These are phyloP conservation scores for Myrica gale DNA, from an alignment of 306 rosid genomes.

Conservation along the genomic window DNA sequence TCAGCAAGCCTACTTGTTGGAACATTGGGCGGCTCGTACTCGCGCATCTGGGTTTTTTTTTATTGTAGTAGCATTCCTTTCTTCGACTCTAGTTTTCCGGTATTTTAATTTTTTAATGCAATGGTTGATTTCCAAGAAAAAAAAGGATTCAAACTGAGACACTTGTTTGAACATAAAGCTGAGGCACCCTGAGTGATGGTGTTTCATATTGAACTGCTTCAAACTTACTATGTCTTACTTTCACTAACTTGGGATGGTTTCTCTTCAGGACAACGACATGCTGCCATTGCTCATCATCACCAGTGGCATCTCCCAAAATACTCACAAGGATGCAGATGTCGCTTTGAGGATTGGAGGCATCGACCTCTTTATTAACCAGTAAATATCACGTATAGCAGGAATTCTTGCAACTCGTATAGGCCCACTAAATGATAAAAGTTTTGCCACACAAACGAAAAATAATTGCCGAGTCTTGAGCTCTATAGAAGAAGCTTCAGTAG, in stretches of 20 bases:
- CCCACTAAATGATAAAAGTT: conserved; percentile 1
- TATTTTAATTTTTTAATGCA: too few relatives aligned
- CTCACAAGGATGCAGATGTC: conserved; percentile 14
- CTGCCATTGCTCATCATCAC: conserved; percentile 6
- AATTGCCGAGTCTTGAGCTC: conserved; percentile 9
- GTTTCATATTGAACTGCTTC: not conserved
- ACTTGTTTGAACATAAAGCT: too few relatives aligned
- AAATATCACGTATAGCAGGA: not conserved
- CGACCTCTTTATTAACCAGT: conserved; percentile 18
- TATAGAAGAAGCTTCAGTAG: conserved; percentile 1
- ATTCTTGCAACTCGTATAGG: not conserved
- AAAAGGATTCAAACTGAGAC: not conserved
- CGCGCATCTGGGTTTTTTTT: too few relatives aligned
- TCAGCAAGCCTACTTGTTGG: too few relatives aligned
- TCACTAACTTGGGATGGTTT: conserved; percentile 10
- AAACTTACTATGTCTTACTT: not conserved
- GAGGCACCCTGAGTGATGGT: too few relatives aligned
- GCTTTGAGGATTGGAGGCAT: conserved; percentile 18
- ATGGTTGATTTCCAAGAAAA: too few relatives aligned
- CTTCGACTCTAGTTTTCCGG: too few relatives aligned
- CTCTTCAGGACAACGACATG: conserved; percentile 29
- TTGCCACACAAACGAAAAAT: not conserved
- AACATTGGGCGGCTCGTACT: too few relatives aligned
- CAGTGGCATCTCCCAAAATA: conserved; percentile 21
- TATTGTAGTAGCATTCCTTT: too few relatives aligned